Conservation (phyloP, 164 flowering plant species). For the Cinnamomum micranthum region DNA sequence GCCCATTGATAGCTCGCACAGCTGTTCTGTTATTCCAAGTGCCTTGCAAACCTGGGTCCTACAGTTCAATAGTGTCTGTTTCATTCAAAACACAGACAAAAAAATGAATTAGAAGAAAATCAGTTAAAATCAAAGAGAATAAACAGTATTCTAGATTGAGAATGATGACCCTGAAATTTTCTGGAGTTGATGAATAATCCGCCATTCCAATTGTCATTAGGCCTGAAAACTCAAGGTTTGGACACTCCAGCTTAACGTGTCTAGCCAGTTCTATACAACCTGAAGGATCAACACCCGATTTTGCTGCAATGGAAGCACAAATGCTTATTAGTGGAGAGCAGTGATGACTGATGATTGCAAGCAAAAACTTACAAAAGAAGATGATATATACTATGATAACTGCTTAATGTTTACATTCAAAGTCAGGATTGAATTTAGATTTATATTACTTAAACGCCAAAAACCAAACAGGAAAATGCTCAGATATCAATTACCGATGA, state of each 20-base stretch:
- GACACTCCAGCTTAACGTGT: conserved; percentile 59
- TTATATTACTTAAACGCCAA: no score
- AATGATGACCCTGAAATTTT: conserved; percentile 70
- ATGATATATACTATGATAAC: not conserved
- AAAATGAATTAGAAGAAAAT: not conserved
- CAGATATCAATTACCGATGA: not conserved
- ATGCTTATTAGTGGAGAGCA: no score
- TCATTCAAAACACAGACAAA: conserved; percentile 9
- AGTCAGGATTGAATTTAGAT: not conserved
- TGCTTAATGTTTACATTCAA: not conserved
- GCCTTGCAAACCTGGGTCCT: conserved; percentile 78
- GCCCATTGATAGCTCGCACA: conserved; percentile 96
- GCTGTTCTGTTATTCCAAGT: conserved; percentile 66
- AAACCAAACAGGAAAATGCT: not conserved
- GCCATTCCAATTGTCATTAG: conserved; percentile 96
- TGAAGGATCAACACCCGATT: conserved; percentile 81
- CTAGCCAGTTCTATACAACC: conserved; percentile 64
- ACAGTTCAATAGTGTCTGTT: conserved; percentile 65
- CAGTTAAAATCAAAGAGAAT: not conserved
- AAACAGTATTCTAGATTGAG: not conserved
- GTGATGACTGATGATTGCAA: not conserved
- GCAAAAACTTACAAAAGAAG: not conserved
- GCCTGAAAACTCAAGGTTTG: conserved; percentile 81
- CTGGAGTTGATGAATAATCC: conserved; percentile 89
- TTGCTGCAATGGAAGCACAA: conserved; percentile 50